A percentile compares a stretch with the other conserved stretches of the same genome.
Evolutionary conservation across 257 asterid species (phyloP).

Genomic region (Jacaranda mimosifolia): DNA sequence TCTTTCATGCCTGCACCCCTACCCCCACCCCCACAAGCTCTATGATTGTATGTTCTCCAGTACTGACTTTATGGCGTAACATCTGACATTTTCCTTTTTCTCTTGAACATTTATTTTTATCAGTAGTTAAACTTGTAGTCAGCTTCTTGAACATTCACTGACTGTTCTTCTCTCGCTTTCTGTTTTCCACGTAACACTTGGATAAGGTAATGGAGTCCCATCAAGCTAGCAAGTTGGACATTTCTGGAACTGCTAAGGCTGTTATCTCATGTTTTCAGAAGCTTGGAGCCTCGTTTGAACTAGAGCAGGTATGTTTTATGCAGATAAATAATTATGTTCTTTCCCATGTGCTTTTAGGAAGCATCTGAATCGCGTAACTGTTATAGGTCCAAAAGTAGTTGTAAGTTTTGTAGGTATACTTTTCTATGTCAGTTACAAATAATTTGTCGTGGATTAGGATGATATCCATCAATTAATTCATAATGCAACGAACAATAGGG

Average conservation of each 20-base stretch:
- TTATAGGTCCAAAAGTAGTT: constrained; percentile 17
- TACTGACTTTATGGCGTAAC: background rate
- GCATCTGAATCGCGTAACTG: constrained; percentile 5
- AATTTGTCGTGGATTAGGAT: background rate
- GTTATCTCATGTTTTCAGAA: constrained; percentile 94
- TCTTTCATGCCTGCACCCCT: too few relatives aligned
- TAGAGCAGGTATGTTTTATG: constrained; percentile 61
- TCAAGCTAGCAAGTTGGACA: constrained; percentile 90
- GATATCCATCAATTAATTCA: background rate
- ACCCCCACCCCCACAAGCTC: too few relatives aligned
- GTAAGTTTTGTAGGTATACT: background rate
- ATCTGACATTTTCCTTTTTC: background rate
- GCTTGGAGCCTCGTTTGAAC: constrained; percentile 79
- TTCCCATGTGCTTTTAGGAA: constrained; percentile 11
- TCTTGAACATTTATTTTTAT: constrained; percentile 23
- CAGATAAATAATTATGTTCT: constrained; percentile 3
- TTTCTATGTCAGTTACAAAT: constrained; percentile 7
- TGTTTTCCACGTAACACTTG: constrained; percentile 14
- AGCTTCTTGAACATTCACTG: constrained; percentile 18
- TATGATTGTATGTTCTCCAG: background rate
- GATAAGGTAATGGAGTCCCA: constrained; percentile 93
- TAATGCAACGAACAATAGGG: constrained; percentile 16
- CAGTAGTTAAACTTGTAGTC: constrained; percentile 29
- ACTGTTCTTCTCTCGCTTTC: background rate
- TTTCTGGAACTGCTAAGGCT: constrained; percentile 96